These are phyloP conservation scores for Cercospora sojina DNA, from an alignment of 2,329 filamentous ascomycete species.

Conservation along the genomic window DNA sequence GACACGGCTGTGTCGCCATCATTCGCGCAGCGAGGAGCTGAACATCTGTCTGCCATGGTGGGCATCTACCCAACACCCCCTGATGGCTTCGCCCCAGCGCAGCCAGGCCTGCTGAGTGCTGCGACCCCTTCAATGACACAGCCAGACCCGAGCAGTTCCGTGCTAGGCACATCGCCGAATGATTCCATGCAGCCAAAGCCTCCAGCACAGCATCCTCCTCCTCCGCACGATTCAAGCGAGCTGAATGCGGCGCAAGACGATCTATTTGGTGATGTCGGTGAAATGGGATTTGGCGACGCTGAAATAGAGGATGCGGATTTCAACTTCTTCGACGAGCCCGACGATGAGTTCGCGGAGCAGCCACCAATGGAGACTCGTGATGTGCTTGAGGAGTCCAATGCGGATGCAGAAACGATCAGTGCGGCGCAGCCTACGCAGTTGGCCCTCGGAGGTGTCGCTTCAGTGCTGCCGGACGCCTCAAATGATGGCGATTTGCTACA, in stretches of 20 bases:
- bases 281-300: conserved; percentile 26
- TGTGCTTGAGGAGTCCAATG: not conserved
- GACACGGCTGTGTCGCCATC: conserved; percentile 29
- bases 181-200: conserved; percentile 34
- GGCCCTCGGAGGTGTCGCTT: not conserved
- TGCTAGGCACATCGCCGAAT: conserved; percentile 5
- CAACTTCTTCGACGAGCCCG: conserved; percentile 73
- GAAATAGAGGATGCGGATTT: conserved; percentile 71
- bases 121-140: conserved; percentile 23
- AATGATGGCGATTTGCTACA: not conserved
- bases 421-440: not conserved
- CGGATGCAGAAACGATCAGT: not conserved
- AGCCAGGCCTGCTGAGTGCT: conserved; percentile 23
- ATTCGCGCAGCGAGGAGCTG: conserved; percentile 45
- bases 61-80: conserved; percentile 72
- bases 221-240: not conserved
- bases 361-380: not conserved
- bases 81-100: conserved; percentile 49
- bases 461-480: not conserved
- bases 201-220: conserved; percentile 7
- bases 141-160: conserved; percentile 11
- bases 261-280: conserved; percentile 63
- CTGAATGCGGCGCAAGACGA: conserved; percentile 53
- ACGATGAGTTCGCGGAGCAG: conserved; percentile 28
- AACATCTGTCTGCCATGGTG: conserved; percentile 40